phyloP scores from a whole-genome alignment of 495 filamentous ascomycete genomes.

The Aspergillus cristatus region DNA sequence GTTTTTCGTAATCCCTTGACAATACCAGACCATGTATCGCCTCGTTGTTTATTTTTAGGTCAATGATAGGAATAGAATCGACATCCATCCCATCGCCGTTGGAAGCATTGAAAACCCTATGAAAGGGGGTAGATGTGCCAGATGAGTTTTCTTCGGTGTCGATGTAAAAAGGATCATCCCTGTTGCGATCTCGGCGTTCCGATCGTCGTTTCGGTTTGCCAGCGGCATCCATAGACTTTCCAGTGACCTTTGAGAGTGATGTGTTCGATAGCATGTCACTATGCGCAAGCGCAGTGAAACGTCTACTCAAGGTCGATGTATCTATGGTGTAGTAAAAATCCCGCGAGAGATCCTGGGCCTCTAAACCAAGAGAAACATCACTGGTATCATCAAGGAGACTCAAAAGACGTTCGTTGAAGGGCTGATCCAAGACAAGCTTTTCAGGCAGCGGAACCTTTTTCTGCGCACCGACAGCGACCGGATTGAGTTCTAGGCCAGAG shows the following conservation, averaged over 20 bases:
- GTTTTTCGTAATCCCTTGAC: constrained; percentile 4
- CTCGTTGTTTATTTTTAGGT: constrained; percentile 61
- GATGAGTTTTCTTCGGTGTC: constrained; percentile 38
- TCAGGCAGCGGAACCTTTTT: constrained; percentile 74
- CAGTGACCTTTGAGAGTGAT: constrained; percentile 58
- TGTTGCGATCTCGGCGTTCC: constrained; percentile 68
- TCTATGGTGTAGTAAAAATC: constrained; percentile 60
- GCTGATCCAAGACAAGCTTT: constrained; percentile 61
- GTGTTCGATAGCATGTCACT: constrained; percentile 11
- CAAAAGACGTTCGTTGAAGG: constrained; percentile 70
- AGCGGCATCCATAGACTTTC: constrained; percentile 50
- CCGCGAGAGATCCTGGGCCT: constrained; percentile 33
- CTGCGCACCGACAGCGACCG: constrained; percentile 76
- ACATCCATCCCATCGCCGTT: constrained; percentile 75
- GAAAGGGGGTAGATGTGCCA: constrained; percentile 57
- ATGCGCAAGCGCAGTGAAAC: constrained; percentile 7
- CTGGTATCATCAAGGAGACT: constrained; percentile 38
- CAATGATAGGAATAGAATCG: constrained; percentile 90
- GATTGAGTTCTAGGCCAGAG: constrained; percentile 76
- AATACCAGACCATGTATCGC: constrained; percentile 7
- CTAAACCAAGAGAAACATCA: constrained; percentile 1
- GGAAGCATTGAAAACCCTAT: constrained; percentile 56
- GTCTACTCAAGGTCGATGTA: constrained; percentile 22
- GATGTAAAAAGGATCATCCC: constrained; percentile 96
- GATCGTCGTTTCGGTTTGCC: constrained; percentile 52